A percentile compares a stretch with the other conserved stretches of the same genome.
Evolutionary conservation across 2,329 filamentous ascomycete genomes (phyloP).

Genomic region (Diatrype stigma): DNA sequence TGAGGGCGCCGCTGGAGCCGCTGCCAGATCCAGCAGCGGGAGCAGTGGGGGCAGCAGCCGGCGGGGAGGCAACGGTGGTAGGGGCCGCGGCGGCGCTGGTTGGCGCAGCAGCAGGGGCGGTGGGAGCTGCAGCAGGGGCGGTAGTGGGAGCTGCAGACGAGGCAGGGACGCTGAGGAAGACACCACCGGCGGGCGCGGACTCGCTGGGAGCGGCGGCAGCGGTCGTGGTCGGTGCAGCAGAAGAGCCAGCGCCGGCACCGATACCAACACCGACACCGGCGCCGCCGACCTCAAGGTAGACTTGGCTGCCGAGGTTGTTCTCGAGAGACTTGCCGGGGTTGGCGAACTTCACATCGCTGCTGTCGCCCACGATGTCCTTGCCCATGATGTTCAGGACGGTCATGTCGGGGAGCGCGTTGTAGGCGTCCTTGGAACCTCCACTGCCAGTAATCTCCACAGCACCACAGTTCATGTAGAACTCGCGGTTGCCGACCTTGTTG

Average conservation of each 20-base stretch:
- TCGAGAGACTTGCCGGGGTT: conserved; percentile 59
- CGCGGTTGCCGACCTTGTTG: conserved; percentile 87
- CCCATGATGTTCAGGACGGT: conserved; percentile 65
- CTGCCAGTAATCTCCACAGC: conserved; percentile 61
- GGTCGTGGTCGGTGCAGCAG: conserved; percentile 11
- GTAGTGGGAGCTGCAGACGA: conserved; percentile 6
- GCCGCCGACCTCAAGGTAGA: conserved; percentile 26
- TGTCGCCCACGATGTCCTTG: conserved; percentile 33
- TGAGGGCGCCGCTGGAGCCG: conserved; percentile 23
- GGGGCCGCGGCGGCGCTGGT: conserved; percentile 6
- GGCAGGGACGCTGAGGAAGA: conserved; percentile 15
- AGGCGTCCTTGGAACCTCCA: conserved; percentile 46
- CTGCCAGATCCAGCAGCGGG: conserved; percentile 17
- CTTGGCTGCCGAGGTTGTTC: conserved; percentile 32
- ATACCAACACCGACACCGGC: conserved; percentile 21
- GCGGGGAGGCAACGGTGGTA: conserved; percentile 10
- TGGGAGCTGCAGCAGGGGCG: conserved; percentile 12
- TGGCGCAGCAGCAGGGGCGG: conserved; percentile 18
- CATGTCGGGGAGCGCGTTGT: conserved; percentile 66
- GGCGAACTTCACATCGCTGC: conserved; percentile 61
- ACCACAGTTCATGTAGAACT: conserved; percentile 98
- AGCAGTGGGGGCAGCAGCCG: conserved; percentile 20
- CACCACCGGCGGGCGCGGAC: conserved; percentile 15
- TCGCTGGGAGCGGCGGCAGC: conserved; percentile 15
- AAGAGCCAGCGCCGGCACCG: conserved; percentile 12